A percentile compares a stretch with the other conserved stretches of the same genome.
These are phyloP conservation scores for Cystofilobasidium bisporidii DNA, from an alignment of 768 basidiomycete genomes.

Conservation along the genomic window DNA sequence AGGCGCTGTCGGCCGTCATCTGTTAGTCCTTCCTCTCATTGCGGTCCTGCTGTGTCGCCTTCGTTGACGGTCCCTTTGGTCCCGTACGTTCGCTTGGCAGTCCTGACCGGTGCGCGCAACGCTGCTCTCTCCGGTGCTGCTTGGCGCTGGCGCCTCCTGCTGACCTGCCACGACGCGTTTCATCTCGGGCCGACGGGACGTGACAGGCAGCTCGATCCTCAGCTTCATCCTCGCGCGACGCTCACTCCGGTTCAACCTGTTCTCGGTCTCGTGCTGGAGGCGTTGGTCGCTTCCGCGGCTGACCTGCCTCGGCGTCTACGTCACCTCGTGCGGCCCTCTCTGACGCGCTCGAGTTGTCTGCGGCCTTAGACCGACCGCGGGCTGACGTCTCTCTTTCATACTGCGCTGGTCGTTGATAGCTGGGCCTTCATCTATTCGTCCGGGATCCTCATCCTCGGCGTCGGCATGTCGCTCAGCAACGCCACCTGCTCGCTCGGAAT, in stretches of 20 bases:
- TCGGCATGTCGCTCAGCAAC: slow-evolving; percentile 5
- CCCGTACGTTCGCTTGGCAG: neutral
- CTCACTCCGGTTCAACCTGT: slow-evolving; percentile 15
- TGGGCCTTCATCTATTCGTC: neutral
- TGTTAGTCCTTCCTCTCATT: neutral
- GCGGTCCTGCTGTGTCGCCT: neutral
- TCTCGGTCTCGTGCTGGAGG: slow-evolving; percentile 13
- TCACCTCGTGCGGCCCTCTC: slow-evolving; percentile 8
- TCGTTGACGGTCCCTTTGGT: no score
- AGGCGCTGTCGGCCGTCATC: slow-evolving; percentile 20
- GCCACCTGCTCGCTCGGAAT: slow-evolving; percentile 23
- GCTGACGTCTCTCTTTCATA: neutral
- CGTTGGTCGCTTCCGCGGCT: slow-evolving; percentile 18
- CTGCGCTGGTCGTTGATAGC: neutral
- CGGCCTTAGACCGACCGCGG: neutral
- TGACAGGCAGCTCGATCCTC: slow-evolving; percentile 18
- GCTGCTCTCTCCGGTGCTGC: neutral
- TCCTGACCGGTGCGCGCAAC: slow-evolving; percentile 3
- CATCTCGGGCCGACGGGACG: no score
- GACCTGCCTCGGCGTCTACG: slow-evolving; percentile 17
- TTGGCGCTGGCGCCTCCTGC: neutral
- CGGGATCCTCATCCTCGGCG: slow-evolving; percentile 20
- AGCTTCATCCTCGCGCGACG: slow-evolving; percentile 23
- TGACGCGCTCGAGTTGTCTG: neutral
- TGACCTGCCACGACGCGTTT: neutral